Evolutionary conservation across 192 early-diverging fungal genomes (phyloP).

Genomic region (Gonapodya prolifera): DNA sequence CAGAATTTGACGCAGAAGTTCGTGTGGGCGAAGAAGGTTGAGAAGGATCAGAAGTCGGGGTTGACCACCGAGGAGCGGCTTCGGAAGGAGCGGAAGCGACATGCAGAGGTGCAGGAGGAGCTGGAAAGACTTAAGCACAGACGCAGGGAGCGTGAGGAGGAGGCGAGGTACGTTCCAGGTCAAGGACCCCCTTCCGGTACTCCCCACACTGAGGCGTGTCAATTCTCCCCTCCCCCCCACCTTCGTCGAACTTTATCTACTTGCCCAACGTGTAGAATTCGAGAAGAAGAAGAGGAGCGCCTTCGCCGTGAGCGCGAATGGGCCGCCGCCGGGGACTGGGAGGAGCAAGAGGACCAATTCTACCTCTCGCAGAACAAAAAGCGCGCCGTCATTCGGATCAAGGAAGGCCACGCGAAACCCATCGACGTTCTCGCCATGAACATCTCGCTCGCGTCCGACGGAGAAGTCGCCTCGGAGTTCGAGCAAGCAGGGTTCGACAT

Average conservation of each 20-base stretch:
- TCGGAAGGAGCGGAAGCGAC: conserved; percentile 37
- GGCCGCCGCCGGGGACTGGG: conserved; percentile 83
- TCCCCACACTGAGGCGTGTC: too few relatives aligned
- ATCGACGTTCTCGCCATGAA: conserved; percentile 91
- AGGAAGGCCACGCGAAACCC: conserved; percentile 71
- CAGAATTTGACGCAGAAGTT: conserved; percentile 70
- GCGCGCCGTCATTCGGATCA: conserved; percentile 85
- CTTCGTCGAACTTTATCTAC: neutral
- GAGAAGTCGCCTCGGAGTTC: conserved; percentile 48
- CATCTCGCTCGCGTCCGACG: conserved; percentile 62
- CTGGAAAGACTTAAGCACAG: conserved; percentile 69
- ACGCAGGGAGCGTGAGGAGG: conserved; percentile 61
- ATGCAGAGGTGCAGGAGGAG: conserved; percentile 51
- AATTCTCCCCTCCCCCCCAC: too few relatives aligned
- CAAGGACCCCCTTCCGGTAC: too few relatives aligned
- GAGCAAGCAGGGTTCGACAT: conserved; percentile 65
- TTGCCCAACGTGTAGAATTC: neutral
- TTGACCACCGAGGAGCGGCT: conserved; percentile 41
- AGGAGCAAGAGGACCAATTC: conserved; percentile 84
- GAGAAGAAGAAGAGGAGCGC: conserved; percentile 26
- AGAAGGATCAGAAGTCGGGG: conserved; percentile 56
- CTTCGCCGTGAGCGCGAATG: conserved; percentile 75
- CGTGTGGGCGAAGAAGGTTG: conserved; percentile 88
- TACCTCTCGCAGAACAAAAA: conserved; percentile 81
- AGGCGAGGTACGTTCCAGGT: too few relatives aligned